Evolutionary conservation across 441 rosid species (phyloP), one percentile per base, ranked within the genome.

Genomic region (Manihot esculenta): DNA sequence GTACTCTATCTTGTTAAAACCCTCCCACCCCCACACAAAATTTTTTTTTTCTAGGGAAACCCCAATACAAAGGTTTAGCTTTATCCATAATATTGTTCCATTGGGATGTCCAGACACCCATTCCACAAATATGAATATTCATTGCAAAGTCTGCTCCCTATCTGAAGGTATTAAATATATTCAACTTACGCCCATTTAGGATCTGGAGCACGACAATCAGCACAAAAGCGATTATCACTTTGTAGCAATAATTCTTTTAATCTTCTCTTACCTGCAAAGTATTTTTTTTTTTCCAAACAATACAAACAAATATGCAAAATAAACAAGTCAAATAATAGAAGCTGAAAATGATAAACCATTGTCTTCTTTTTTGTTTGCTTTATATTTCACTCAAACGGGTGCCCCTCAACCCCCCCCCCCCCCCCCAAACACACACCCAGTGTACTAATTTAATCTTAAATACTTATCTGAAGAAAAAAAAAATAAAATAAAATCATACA

Each of bases 111-210:
- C 30, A 54, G 7, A 57, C n/a, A 21, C 41, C 7, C 21, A 66
- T 24, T 54, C 54, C 24, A 20, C 48, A 17, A 45, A 26, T 12
- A 47, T 33, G n/a, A 49, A 58, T 58, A 64, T 65, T 60, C 48
- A 67, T 71, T 8, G 62, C 3, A 57, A 68, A 57, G 53, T 21
- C 42, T 27, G 21, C 69, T 45, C 72, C 41, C 26, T 55, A 72
- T 53, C 30, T 48, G n/a, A 73, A 68, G 18, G 57, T 33, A 62
- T 47, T 33, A 15, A 63, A 62, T 66, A 62, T 44, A 48, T 42
- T 35, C 74, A 66, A 86, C 99, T 86, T 84, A 95, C 98, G 98
- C 99, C 98, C 98, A 95, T 75, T 91, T 93, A 71, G 99, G 99
- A 91, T 91, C 99, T 5, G 94, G 87, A 72, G 97, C 94, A 63